Base-by-base conservation (phyloP, 1,284 basidiomycete genomes). In the Ganoderma sp. region DNA sequence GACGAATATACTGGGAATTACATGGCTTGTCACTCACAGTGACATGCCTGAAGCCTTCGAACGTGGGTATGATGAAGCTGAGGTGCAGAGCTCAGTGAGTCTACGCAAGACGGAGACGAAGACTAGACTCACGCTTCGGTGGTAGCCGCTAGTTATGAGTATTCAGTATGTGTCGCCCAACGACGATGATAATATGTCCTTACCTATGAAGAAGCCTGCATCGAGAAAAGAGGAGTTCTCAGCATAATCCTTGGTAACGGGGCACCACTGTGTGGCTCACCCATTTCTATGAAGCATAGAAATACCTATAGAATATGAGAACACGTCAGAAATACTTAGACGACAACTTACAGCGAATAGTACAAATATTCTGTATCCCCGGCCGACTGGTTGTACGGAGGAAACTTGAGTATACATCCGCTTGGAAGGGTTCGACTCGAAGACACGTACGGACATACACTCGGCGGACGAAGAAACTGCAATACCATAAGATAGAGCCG, bases 381-480 rank as follows among this genome's bases (percentile, higher is more conserved):
- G n/a, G n/a, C 48, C 48, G 8, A 52, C 48, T 52, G 14, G 2
- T 52, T 25, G 8, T 25, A 10, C 0, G 19, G 7, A 4, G 25
- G 14, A 45, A 25, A 3, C 48, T 12, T 52, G 25, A 25, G 5
- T 52, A 52, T 25, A 28, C 9, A 52, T 3, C 4, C 3, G 12
- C 8, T 25, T 42, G 19, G 22, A 39, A 10, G 34, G 17, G 9
- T 25, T 3, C 28, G 1, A 22, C 15, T n/a, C 17, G 43, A 45
- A 45, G 43, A 45, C 3, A 45, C 43, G 43, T 37, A 42, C 39
- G 39, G 25, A 60, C 39, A 7, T 60, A 60, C 9, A 60, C 58
- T 10, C 48, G 48, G 22, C 48, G 48, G 25, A 52, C 58, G 58
- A 60, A 25, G 39, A 60, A 42, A 25, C 48, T 52, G 48, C 8